Conservation (phyloP, 352 stramenopile genomes). For the Pythium coloratum region DNA sequence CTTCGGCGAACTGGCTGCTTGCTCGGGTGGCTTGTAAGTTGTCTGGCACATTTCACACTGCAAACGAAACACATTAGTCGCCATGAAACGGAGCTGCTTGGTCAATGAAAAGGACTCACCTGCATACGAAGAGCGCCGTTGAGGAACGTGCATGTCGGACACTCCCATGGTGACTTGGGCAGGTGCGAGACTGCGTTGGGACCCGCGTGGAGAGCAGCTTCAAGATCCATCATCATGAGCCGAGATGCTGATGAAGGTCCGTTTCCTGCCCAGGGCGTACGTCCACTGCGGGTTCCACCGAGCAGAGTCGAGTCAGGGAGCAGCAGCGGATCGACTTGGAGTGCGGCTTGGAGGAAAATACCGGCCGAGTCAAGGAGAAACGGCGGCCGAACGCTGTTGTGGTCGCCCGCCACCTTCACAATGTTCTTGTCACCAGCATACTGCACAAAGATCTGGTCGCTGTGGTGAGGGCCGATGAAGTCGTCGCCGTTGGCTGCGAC, state of each 20-base stretch:
- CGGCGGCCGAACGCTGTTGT: constrained; percentile 95
- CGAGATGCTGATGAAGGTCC: constrained; percentile 41
- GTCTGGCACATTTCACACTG: constrained; percentile 37
- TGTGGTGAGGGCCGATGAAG: constrained; percentile 92
- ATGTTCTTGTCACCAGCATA: constrained; percentile 99
- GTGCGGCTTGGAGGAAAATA: constrained; percentile 95
- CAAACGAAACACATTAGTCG: neutral
- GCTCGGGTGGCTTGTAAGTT: constrained; percentile 15
- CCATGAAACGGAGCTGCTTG: neutral
- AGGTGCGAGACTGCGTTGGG: constrained; percentile 37
- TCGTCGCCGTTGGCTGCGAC: constrained; percentile 94
- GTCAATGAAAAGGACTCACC: constrained; percentile 35
- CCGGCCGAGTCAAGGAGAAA: constrained; percentile 95
- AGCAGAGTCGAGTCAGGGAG: constrained; percentile 33
- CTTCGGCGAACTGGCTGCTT: constrained; percentile 16
- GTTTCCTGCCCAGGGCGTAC: constrained; percentile 39
- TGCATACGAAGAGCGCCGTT: constrained; percentile 57
- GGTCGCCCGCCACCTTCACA: constrained; percentile 96
- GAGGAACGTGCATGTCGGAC: constrained; percentile 64
- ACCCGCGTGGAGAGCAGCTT: constrained; percentile 45
- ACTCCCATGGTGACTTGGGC: constrained; percentile 56
- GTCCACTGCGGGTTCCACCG: constrained; percentile 27
- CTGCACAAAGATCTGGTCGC: constrained; percentile 69
- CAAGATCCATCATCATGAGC: constrained; percentile 60
- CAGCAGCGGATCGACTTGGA: constrained; percentile 71